Evolutionary conservation across 257 asterid species (phyloP).

Genomic region (Craterostigma plantagineum): DNA sequence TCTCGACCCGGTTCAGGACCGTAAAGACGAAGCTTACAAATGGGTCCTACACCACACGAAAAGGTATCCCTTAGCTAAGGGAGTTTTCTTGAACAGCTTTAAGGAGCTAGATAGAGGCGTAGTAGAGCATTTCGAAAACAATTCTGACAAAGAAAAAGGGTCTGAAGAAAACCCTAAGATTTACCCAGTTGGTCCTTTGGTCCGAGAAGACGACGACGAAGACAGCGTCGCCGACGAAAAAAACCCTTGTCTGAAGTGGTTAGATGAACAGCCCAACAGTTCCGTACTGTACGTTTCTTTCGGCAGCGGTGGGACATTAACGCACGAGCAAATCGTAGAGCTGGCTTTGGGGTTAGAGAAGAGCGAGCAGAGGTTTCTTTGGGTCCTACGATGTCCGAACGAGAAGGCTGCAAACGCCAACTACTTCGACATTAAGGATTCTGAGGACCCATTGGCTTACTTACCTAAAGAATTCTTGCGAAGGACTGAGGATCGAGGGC

Average conservation of each 20-base stretch:
- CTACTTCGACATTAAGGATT: not conserved
- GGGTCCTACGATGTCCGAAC: slow-evolving; percentile 4
- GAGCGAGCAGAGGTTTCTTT: slow-evolving; percentile 7
- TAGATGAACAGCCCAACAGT: slow-evolving; percentile 1
- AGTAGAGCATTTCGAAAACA: slow-evolving; percentile 1
- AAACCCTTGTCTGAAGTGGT: not conserved
- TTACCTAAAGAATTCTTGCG: slow-evolving; percentile 2
- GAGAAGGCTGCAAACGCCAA: not conserved
- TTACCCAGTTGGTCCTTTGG: slow-evolving; percentile 1
- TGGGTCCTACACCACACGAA: slow-evolving; percentile 25
- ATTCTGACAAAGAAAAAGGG: too few relatives aligned
- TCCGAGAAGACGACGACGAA: too few relatives aligned
- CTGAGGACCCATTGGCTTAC: slow-evolving; percentile 3
- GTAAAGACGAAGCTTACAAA: slow-evolving; percentile 32
- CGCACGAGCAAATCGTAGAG: slow-evolving; percentile 4
- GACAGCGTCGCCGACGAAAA: not conserved
- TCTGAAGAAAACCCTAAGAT: not conserved
- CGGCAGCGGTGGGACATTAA: slow-evolving; percentile 4
- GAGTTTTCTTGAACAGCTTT: slow-evolving; percentile 37
- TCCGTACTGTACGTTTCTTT: slow-evolving; percentile 6
- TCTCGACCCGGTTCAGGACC: slow-evolving; percentile 29
- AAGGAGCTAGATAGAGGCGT: slow-evolving; percentile 28
- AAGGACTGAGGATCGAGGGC: not conserved
- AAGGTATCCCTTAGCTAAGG: slow-evolving; percentile 34
- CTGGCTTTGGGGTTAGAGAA: slow-evolving; percentile 1